Percentiles rank a stretch among this genome's conserved stretches.
Conservation (phyloP, 306 rosid species). For the Cucumis melo region DNA sequence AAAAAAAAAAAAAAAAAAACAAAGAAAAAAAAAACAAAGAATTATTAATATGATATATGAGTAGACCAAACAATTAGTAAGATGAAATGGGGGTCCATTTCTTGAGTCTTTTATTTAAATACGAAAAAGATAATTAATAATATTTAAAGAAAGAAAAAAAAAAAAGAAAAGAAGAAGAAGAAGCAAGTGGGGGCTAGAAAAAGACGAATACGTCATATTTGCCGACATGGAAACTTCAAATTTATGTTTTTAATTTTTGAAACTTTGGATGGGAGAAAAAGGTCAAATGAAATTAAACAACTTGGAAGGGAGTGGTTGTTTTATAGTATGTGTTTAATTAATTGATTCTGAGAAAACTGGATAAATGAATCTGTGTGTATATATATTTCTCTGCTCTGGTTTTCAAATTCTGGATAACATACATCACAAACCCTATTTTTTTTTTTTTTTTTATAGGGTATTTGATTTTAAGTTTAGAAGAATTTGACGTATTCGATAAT, state of each 20-base stretch:
- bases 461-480: no score
- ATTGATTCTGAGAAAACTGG: no score
- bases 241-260: neutral
- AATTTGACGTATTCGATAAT: no score
- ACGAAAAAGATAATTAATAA: no score
- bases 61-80: neutral
- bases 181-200: neutral
- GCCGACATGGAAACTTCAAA: neutral
- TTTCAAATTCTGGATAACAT: no score
- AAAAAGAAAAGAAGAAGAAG: neutral
- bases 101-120: neutral
- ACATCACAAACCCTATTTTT: no score
- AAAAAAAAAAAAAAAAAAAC: neutral
- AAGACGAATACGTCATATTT: constrained; percentile 7
- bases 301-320: neutral
- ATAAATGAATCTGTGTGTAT: no score
- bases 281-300: neutral
- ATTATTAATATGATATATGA: neutral
- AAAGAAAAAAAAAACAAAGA: neutral
- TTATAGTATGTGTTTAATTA: no score
- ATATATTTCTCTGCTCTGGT: no score
- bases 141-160: neutral
- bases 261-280: neutral
- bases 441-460: no score
- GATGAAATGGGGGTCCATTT: neutral